Percentiles rank a stretch among this genome's conserved stretches.
Conservation (phyloP, 2,329 filamentous ascomycete species). For the Penicillium frequentans region DNA sequence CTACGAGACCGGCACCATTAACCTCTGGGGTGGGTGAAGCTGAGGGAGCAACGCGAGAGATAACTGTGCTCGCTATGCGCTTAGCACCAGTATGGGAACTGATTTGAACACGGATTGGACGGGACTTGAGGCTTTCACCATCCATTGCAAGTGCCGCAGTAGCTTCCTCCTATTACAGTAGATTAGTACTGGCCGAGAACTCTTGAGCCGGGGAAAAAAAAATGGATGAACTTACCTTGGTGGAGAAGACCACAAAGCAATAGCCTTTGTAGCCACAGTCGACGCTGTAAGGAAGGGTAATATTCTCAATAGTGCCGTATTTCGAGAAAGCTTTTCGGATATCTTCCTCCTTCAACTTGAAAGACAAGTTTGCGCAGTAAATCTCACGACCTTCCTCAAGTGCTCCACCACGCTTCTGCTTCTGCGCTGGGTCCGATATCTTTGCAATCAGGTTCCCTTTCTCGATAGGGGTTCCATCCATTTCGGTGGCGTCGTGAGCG, state of each 20-base stretch:
- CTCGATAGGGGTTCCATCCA: conserved; percentile 71
- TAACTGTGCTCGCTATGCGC: conserved; percentile 46
- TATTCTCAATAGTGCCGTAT: conserved; percentile 71
- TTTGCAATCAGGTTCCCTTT: conserved; percentile 71
- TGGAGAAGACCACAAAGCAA: conserved; percentile 75
- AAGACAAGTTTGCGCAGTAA: conserved; percentile 70
- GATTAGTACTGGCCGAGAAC: conserved; percentile 8
- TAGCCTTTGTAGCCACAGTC: conserved; percentile 72
- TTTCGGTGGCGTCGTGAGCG: conserved; percentile 68
- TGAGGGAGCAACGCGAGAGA: conserved; percentile 39
- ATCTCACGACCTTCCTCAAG: conserved; percentile 86
- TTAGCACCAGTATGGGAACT: conserved; percentile 46
- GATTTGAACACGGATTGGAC: conserved; percentile 66
- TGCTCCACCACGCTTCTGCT: conserved; percentile 76
- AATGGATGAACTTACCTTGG: conserved; percentile 48
- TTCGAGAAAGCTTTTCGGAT: conserved; percentile 69
- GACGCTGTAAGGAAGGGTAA: conserved; percentile 69
- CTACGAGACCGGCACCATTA: conserved; percentile 35
- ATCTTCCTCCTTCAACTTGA: conserved; percentile 64
- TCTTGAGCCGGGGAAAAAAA: neutral
- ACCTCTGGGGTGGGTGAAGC: conserved; percentile 38
- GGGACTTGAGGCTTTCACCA: conserved; percentile 66
- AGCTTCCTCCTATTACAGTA: conserved; percentile 56
- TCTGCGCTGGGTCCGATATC: conserved; percentile 78
- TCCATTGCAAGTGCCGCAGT: conserved; percentile 68